These are phyloP conservation scores for Phaeotremella fagi DNA, from an alignment of 768 basidiomycete species.

Conservation along the genomic window DNA sequence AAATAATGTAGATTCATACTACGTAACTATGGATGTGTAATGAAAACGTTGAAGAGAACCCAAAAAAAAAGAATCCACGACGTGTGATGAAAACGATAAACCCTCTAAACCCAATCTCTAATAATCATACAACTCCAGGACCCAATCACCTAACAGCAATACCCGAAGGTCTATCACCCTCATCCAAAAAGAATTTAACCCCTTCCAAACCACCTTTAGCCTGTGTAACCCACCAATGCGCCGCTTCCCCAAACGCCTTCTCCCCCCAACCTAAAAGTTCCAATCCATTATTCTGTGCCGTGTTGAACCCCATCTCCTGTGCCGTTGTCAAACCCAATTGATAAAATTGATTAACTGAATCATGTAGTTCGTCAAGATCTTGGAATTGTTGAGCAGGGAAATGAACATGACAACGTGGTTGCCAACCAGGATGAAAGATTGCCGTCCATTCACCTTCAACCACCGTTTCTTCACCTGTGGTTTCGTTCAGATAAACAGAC, in stretches of 20 bases:
- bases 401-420: neutral
- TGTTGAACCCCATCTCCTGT: neutral
- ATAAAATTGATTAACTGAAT: neutral
- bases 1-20: no score
- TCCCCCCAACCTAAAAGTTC: neutral
- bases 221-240: slow-evolving; percentile 1
- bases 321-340: neutral
- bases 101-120: neutral
- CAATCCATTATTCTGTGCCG: slow-evolving; percentile 1
- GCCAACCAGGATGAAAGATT: neutral
- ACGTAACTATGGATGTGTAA: no score
- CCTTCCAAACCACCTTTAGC: slow-evolving; percentile 11
- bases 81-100: no score
- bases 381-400: slow-evolving; percentile 1
- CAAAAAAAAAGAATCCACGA: no score
- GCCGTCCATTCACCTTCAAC: slow-evolving; percentile 1
- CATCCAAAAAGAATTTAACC: slow-evolving; percentile 6
- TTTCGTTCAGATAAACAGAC: slow-evolving; percentile 7
- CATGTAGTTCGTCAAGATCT: neutral
- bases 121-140: neutral
- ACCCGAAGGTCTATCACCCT: neutral
- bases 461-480: neutral
- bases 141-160: neutral
- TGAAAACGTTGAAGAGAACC: no score
- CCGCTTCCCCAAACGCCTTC: neutral